These are phyloP conservation scores for Elongisporangium anandrum DNA, from an alignment of 352 stramenopile species.

Conservation along the genomic window DNA sequence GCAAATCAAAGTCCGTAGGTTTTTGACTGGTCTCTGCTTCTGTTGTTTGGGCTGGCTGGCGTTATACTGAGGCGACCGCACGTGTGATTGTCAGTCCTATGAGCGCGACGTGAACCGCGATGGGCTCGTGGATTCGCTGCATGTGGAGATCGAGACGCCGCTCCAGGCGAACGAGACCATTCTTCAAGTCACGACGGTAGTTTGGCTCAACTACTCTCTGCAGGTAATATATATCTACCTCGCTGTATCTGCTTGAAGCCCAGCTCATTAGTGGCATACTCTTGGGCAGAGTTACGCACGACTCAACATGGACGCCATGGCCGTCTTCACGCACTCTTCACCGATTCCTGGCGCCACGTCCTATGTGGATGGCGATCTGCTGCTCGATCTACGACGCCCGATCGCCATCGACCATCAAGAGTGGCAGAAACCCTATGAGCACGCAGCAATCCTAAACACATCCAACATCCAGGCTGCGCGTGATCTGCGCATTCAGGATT, in stretches of 20 bases:
- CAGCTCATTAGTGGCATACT: too few relatives aligned
- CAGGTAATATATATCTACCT: conserved; percentile 11
- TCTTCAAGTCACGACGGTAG: conserved; percentile 34
- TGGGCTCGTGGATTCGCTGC: conserved; percentile 40
- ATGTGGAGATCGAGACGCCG: conserved; percentile 43
- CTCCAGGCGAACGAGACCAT: conserved; percentile 44
- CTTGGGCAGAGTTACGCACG: conserved; percentile 32
- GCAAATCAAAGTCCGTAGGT: conserved; percentile 28
- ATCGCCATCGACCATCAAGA: conserved; percentile 28
- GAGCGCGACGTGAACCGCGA: conserved; percentile 46
- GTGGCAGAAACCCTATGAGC: conserved; percentile 25
- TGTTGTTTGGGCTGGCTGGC: not conserved
- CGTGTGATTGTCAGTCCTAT: conserved; percentile 25
- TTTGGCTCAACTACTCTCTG: conserved; percentile 62
- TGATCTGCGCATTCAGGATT: conserved; percentile 30
- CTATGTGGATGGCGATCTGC: conserved; percentile 56
- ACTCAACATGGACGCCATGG: conserved; percentile 67
- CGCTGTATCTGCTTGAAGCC: not conserved
- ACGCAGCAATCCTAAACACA: conserved; percentile 37
- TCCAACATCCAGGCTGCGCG: conserved; percentile 23
- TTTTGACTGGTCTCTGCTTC: not conserved
- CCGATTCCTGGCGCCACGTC: conserved; percentile 29
- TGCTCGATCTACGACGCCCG: conserved; percentile 37
- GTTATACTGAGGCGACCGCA: conserved; percentile 1
- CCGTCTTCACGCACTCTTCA: conserved; percentile 30